Evolutionary conservation across 2,329 filamentous ascomycete genomes (phyloP).

Genomic region (Pseudogymnoascus destructans): DNA sequence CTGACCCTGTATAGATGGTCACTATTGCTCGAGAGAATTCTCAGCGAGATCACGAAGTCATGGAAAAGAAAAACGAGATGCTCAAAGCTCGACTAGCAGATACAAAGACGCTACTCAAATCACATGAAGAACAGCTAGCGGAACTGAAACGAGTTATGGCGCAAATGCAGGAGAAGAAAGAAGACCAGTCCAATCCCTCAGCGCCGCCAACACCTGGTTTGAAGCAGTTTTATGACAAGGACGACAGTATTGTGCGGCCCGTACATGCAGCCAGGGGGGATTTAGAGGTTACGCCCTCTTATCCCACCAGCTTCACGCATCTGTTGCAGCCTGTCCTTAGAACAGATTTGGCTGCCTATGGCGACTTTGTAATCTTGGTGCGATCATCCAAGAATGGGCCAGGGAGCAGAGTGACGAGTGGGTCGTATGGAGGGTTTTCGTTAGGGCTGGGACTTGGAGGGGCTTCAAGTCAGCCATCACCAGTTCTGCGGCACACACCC

Average conservation of each 20-base stretch:
- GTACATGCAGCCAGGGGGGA: constrained; percentile 21
- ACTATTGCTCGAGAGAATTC: constrained; percentile 82
- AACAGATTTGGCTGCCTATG: constrained; percentile 66
- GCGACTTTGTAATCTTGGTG: constrained; percentile 72
- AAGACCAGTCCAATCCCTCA: constrained; percentile 60
- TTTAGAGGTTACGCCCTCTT: constrained; percentile 38
- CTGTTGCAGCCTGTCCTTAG: constrained; percentile 73
- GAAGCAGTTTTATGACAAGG: constrained; percentile 50
- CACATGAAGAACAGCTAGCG: constrained; percentile 82
- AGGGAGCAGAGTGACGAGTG: constrained; percentile 56
- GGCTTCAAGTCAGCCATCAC: constrained; percentile 25
- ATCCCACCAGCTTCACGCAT: constrained; percentile 63
- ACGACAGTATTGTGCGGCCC: constrained; percentile 31
- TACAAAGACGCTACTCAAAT: constrained; percentile 71
- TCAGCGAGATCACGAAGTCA: constrained; percentile 65
- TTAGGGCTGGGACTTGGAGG: constrained; percentile 33
- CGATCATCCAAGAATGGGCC: constrained; percentile 49
- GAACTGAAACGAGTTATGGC: constrained; percentile 91
- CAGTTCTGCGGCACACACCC: constrained; percentile 30
- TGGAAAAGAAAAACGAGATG: constrained; percentile 78
- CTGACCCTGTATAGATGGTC: constrained; percentile 70
- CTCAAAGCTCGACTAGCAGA: constrained; percentile 75
- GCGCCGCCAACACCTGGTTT: constrained; percentile 63
- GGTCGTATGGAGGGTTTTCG: constrained; percentile 48
- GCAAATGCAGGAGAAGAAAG: constrained; percentile 60